A percentile compares a stretch with the other conserved stretches of the same genome.
Conservation (phyloP, 345 rosid species). For the Acer negundo region DNA sequence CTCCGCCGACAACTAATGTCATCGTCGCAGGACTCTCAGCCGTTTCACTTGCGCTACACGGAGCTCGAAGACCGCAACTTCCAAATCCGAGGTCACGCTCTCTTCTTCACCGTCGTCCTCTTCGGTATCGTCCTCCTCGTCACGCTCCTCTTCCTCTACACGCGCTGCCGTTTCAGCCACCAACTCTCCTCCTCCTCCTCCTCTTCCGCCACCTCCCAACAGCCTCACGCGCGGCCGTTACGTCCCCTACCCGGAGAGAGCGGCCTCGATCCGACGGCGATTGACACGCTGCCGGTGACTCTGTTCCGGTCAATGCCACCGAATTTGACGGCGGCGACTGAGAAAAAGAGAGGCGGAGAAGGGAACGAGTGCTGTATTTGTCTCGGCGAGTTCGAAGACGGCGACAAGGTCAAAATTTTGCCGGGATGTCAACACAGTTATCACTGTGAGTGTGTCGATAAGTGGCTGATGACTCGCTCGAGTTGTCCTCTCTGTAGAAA, state of each 20-base stretch:
- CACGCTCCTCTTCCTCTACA: slow-evolving; percentile 39
- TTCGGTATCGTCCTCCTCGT: slow-evolving; percentile 28
- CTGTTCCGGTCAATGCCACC: slow-evolving; percentile 9
- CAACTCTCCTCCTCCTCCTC: background rate
- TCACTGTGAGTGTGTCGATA: slow-evolving; percentile 70
- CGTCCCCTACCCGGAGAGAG: slow-evolving; percentile 6
- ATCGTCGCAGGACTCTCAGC: slow-evolving; percentile 21
- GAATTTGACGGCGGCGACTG: background rate
- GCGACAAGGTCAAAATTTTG: slow-evolving; percentile 66
- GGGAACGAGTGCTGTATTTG: slow-evolving; percentile 66
- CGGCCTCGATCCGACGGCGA: slow-evolving; percentile 27
- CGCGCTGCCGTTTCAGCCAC: slow-evolving; percentile 32
- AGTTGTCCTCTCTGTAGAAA: slow-evolving; percentile 78
- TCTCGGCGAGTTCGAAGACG: slow-evolving; percentile 64
- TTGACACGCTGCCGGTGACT: slow-evolving; percentile 28
- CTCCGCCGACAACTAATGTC: slow-evolving; percentile 21
- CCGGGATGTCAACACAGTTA: slow-evolving; percentile 62
- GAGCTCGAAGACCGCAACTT: slow-evolving; percentile 44
- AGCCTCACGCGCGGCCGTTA: slow-evolving; percentile 9
- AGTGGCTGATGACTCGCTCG: slow-evolving; percentile 62
- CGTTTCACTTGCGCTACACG: slow-evolving; percentile 47
- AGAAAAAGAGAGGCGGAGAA: background rate
- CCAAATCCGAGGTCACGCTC: slow-evolving; percentile 40
- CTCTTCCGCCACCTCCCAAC: background rate
- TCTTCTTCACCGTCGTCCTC: slow-evolving; percentile 42